phyloP scores from a whole-genome alignment of 2,329 filamentous ascomycete genomes.

The Sporothrix dimorphospora region DNA sequence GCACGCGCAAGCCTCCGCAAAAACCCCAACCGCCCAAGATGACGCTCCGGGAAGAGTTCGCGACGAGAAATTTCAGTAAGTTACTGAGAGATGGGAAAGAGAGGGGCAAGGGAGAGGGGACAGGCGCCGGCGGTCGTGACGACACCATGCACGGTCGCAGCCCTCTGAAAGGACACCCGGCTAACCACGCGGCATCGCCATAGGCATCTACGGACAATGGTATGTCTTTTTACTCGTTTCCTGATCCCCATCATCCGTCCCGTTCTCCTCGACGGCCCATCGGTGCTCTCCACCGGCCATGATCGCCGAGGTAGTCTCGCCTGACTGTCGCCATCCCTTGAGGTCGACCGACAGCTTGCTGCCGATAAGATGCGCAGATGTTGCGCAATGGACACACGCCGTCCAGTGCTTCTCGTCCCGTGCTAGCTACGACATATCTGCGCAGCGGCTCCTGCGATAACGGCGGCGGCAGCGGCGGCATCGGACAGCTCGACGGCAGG shows the following conservation, averaged over 20 bases:
- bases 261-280: neutral
- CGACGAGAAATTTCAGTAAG: conserved; percentile 73
- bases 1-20: conserved; percentile 3
- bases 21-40: conserved; percentile 27
- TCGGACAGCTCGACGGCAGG: neutral
- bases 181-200: conserved; percentile 31
- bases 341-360: neutral
- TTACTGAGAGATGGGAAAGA: conserved; percentile 22
- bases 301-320: neutral
- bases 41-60: conserved; percentile 71
- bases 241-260: neutral
- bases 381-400: neutral
- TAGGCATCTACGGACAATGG: conserved; percentile 78
- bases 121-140: neutral
- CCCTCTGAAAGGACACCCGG: neutral
- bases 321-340: neutral
- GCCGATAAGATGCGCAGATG: too few species aligned
- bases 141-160: neutral
- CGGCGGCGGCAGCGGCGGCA: neutral
- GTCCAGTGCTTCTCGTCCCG: neutral
- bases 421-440: neutral
- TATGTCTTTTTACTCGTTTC: conserved; percentile 47
- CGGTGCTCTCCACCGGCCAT: neutral
- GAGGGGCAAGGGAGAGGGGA: neutral
- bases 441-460: neutral